Evolutionary conservation across 257 asterid genomes (phyloP), one percentile per base, ranked within the genome.

Genomic region (Avicennia marina): DNA sequence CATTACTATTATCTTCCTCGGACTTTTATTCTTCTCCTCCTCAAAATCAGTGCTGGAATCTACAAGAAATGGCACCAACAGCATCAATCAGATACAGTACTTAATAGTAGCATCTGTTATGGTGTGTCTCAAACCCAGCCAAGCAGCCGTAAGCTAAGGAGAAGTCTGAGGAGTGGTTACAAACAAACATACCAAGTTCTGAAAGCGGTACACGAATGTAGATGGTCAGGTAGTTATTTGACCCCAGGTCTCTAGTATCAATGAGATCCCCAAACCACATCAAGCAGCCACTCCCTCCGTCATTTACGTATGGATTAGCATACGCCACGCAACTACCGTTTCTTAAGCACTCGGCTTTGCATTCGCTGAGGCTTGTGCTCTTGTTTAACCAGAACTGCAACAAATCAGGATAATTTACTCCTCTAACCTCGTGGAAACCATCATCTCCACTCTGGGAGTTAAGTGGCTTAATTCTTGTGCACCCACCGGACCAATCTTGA

Each of bases 401-500:
- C 56, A 49, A 24, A n/a, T 49, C 56, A 4, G 56, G 56, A 27
- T 24, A 13, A 10, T 56, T 65, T 0, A 65, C 70, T 20, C 59
- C 68, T 55, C 17, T 47, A 27, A 60, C 53, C 68, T 68, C 54
- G 1, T 19, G 25, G 38, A 68, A 68, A 21, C 67, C 58, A 18
- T 67, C 67, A 4, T 29, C 34, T 25, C 52, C 67, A 19, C 44
- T 10, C 15, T 34, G 4, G 7, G 67, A 67, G 43, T 53, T 53
- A 56, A 53, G 21, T 1, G 63, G 64, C 36, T 1, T 15, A 17
- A n/a, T 58, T 51, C 71, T 38, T 7, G 18, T 9, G 34, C 75
- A 70, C 3, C 75, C 75, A 29, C 49, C 63, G 0, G 64, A 52
- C 71, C 67, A 64, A 53, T 58, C 60, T 6, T 66, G 60, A 44